Conservation (phyloP, 1,284 basidiomycete species). For the Boletus subluridellus region DNA sequence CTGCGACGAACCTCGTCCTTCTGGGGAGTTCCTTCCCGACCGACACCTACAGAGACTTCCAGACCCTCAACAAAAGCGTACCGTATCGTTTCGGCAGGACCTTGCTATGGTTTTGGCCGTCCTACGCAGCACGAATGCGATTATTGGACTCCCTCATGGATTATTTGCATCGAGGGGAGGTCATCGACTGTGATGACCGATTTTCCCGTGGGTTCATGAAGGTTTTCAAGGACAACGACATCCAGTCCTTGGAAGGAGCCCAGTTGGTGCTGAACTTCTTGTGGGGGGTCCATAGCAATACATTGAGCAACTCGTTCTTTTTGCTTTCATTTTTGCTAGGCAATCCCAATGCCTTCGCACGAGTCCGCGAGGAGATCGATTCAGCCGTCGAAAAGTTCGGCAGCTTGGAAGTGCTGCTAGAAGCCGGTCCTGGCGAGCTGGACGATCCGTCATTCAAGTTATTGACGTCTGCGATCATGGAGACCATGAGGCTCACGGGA, state of each 20-base stretch:
- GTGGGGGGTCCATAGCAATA: conserved; percentile 29
- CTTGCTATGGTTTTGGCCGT: no score
- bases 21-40: conserved; percentile 20
- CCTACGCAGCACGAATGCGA: no score
- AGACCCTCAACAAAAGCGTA: conserved; percentile 19
- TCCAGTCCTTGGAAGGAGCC: conserved; percentile 20
- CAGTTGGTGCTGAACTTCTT: conserved; percentile 25
- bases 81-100: neutral
- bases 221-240: conserved; percentile 17
- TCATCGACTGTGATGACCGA: neutral
- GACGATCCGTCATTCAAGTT: conserved; percentile 22
- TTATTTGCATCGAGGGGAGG: conserved; percentile 9
- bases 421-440: conserved; percentile 11
- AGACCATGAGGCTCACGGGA: conserved; percentile 25
- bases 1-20: conserved; percentile 16
- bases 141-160: no score
- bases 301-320: conserved; percentile 19
- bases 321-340: conserved; percentile 20
- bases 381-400: conserved; percentile 13
- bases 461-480: conserved; percentile 31
- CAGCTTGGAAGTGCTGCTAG: conserved; percentile 14
- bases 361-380: conserved; percentile 25
- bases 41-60: conserved; percentile 23
- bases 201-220: conserved; percentile 17
- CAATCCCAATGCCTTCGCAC: conserved; percentile 9